Evolutionary conservation across 225 moss, liverwort and hornwort genomes (phyloP).

Genomic region (Asterella californica): DNA sequence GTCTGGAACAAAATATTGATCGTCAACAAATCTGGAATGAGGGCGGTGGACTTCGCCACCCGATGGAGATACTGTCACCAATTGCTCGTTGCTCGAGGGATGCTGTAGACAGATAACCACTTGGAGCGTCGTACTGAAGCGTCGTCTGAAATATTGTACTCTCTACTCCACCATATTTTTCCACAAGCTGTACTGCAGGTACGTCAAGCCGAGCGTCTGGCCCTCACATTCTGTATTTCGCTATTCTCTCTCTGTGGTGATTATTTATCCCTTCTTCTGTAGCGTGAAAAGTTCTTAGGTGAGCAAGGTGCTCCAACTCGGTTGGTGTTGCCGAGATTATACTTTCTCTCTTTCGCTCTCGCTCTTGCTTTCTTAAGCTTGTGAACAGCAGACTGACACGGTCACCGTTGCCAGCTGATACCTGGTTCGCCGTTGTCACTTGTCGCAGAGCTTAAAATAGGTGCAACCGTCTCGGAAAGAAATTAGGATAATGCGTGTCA

Average conservation of each 20-base stretch:
- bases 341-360: not conserved
- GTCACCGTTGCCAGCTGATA: not conserved
- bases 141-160: not conserved
- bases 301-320: not conserved
- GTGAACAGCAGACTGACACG: not conserved
- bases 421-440: too few species aligned
- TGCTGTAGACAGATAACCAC: conserved; percentile 1
- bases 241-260: not conserved
- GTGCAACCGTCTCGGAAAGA: not conserved
- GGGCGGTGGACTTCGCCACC: not conserved
- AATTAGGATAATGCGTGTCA: not conserved
- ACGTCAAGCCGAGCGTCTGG: not conserved
- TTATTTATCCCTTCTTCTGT: not conserved
- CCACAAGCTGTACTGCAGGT: not conserved
- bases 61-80: not conserved
- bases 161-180: not conserved
- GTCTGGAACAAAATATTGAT: not conserved
- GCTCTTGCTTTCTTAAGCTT: not conserved
- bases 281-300: not conserved
- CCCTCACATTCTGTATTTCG: not conserved
- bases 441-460: not conserved
- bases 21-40: not conserved
- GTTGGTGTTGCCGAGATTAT: not conserved
- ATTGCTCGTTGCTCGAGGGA: conserved; percentile 8
- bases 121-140: not conserved